Base-by-base conservation (phyloP, 1,284 basidiomycete species). In the Bjerkandera adusta region DNA sequence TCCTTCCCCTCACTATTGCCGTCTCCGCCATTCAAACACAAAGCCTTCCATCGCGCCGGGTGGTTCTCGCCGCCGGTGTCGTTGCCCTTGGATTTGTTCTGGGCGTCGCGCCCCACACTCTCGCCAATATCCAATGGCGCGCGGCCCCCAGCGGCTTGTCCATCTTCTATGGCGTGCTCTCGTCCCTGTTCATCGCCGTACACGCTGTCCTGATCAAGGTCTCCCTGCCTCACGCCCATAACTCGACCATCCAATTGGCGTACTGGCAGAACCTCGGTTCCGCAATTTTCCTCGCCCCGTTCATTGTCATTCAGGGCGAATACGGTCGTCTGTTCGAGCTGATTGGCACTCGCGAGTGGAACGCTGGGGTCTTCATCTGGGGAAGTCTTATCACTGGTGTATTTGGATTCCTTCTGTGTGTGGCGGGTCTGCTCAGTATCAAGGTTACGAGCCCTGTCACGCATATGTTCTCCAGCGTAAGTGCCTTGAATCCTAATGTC, bases 231-330 rank as follows among this genome's bases (percentile, higher is more conserved):
- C 63, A 81, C 54, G 83, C 83, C 59, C 72, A 80, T 53, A 81
- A 83, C 56, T 83, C 80, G 13, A 82, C 83, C 1, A 83, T 86
- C 46, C 73, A 85, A 57, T 71, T 88, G 11, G 83, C 84, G 3
- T 88, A 83, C 72, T 87, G 84, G 83, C 84, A 83, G 16, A 87
- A 88, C 58, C 70, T 74, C 13, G 83, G 83, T 32, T 83, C 82
- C 7, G 81, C 81, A 1, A 49, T 77, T n/a, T 67, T 85, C 47
- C 66, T 87, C 20, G 57, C 78, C 7, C 84, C 84, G 5, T 79
- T 83, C 56, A 74, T 85, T 21, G 46, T 83, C 6, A 57, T 85
- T 22, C 67, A 70, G 32, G 80, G 79, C 20, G 85, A 88, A 63
- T 59, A 66, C 4, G 55, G 57, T 13, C 66, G 64, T 21, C 54